phyloP scores from a whole-genome alignment of 2,329 filamentous ascomycete species.

The Aspergillus novofumigatus region DNA sequence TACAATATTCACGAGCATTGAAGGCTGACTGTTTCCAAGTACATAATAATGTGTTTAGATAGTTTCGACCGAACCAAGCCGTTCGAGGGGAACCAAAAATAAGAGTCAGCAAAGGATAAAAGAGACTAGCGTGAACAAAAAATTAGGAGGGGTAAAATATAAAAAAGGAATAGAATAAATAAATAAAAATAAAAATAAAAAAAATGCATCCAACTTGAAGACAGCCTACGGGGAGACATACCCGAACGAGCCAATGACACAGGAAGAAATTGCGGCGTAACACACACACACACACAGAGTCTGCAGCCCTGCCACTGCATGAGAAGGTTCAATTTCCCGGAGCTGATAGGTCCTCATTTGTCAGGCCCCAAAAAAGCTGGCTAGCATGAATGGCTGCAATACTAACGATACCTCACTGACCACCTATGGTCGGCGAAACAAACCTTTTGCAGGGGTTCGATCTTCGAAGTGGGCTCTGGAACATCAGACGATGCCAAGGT shows the following conservation, averaged over 20 bases:
- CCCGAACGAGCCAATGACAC: background rate
- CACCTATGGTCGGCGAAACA: conserved; percentile 10
- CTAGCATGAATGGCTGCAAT: conserved; percentile 7
- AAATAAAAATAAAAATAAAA: conserved; percentile 3
- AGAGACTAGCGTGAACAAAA: background rate
- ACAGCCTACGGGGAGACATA: background rate
- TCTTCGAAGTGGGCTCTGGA: conserved; percentile 10
- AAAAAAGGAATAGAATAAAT: conserved; percentile 6
- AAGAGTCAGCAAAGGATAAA: background rate
- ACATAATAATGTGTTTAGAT: background rate
- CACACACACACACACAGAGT: background rate
- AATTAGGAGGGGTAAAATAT: background rate
- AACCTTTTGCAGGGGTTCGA: conserved; percentile 14
- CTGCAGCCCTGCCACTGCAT: conserved; percentile 17
- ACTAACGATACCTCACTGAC: background rate
- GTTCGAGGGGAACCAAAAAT: background rate
- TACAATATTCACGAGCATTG: background rate
- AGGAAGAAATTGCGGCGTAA: background rate
- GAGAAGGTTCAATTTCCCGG: conserved; percentile 7
- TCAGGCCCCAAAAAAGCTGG: background rate
- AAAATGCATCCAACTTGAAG: background rate
- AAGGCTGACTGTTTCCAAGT: background rate
- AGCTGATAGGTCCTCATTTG: conserved; percentile 12
- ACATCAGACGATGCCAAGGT: conserved; percentile 13
- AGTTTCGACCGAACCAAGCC: background rate